phyloP scores from a whole-genome alignment of 257 asterid genomes.

The Solanum corneliomulleri region DNA sequence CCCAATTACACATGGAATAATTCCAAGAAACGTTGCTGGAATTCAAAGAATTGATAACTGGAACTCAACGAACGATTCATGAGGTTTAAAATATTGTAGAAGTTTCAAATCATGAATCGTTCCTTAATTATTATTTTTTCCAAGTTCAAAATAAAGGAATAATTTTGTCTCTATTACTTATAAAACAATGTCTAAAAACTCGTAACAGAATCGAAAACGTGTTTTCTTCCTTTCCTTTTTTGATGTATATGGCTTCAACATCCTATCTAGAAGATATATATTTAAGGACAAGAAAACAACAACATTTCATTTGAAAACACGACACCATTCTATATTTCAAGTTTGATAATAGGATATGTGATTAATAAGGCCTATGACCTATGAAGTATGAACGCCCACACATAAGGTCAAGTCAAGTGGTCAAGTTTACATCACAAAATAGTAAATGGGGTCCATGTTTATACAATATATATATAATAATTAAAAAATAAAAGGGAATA shows the following conservation, averaged over 20 bases:
- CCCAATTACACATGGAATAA: neutral
- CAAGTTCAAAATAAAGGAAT: neutral
- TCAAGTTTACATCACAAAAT: neutral
- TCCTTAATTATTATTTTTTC: neutral
- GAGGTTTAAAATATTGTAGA: neutral
- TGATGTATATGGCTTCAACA: neutral
- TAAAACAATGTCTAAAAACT: neutral
- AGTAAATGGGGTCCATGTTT: neutral
- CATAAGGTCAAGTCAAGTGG: neutral
- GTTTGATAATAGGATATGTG: neutral
- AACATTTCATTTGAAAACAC: neutral
- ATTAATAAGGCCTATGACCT: neutral
- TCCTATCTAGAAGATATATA: neutral
- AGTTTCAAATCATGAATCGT: neutral
- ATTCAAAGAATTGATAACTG: neutral
- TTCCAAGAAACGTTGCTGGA: neutral
- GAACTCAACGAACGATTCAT: neutral
- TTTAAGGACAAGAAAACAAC: neutral
- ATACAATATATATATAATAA: too few relatives aligned
- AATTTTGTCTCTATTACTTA: neutral
- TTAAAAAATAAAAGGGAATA: neutral
- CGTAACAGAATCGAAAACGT: neutral
- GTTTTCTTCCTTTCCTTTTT: neutral
- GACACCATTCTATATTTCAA: neutral
- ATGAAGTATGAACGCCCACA: neutral